Percentiles rank a stretch among this genome's conserved stretches.
Conservation (phyloP, 192 early-diverging fungal genomes). For the Umbelopsis vinacea region DNA sequence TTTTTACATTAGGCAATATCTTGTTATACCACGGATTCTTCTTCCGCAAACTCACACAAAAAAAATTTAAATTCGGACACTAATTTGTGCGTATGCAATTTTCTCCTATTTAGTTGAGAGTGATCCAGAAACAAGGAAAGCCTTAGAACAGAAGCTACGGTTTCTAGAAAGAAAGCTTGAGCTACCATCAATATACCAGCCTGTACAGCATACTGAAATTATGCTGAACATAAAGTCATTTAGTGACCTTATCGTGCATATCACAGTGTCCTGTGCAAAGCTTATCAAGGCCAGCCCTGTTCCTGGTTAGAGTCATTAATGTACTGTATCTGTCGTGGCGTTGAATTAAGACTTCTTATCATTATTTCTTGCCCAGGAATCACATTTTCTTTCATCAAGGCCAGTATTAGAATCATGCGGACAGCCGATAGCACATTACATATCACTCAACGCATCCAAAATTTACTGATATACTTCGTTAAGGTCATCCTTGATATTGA, state of each 20-base stretch:
- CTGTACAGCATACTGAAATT: background rate
- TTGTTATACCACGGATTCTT: background rate
- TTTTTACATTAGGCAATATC: background rate
- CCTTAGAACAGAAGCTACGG: slow-evolving; percentile 21
- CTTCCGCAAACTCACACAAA: too few species aligned
- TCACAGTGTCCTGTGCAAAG: slow-evolving; percentile 51
- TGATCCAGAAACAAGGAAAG: slow-evolving; percentile 25
- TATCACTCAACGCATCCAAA: slow-evolving; percentile 34
- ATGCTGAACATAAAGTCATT: slow-evolving; percentile 7
- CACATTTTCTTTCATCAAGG: slow-evolving; percentile 12
- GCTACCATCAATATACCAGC: slow-evolving; percentile 3
- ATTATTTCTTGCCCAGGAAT: background rate
- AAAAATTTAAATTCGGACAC: too few species aligned
- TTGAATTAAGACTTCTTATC: too few species aligned
- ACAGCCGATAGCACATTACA: slow-evolving; percentile 1
- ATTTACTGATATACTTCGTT: slow-evolving; percentile 48
- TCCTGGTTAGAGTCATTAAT: slow-evolving; percentile 36
- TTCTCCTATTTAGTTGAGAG: slow-evolving; percentile 19
- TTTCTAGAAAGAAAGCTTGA: slow-evolving; percentile 9
- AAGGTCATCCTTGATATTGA: slow-evolving; percentile 53
- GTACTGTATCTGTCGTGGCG: too few species aligned
- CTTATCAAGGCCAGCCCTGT: slow-evolving; percentile 60
- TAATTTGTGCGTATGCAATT: too few species aligned
- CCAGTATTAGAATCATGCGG: background rate
- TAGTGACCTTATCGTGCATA: slow-evolving; percentile 44